Percentiles rank a stretch among this genome's conserved stretches.
These are phyloP conservation scores for Nemania bipapillata DNA, from an alignment of 2,329 filamentous ascomycete genomes.

Conservation along the genomic window DNA sequence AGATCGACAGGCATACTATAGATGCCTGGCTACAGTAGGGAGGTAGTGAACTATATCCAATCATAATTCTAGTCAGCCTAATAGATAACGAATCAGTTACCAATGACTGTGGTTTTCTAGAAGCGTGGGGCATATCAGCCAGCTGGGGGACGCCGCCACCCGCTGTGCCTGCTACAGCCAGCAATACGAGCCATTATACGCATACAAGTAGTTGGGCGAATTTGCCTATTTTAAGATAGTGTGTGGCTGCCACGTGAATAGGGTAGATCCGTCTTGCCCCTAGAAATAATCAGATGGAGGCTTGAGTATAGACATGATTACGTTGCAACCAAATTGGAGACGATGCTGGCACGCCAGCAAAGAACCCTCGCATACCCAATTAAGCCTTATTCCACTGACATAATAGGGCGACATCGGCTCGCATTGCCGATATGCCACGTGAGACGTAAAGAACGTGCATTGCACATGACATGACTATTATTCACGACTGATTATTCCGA, in stretches of 20 bases:
- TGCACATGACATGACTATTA: background rate
- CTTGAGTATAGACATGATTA: background rate
- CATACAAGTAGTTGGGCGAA: too few relatives aligned
- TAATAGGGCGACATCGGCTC: background rate
- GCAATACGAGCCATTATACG: too few relatives aligned
- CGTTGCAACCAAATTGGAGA: background rate
- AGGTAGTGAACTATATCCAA: too few relatives aligned
- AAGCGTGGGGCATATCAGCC: background rate
- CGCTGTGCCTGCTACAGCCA: background rate
- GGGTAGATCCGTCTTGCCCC: constrained; percentile 14
- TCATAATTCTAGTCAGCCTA: too few relatives aligned
- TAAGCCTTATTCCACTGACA: background rate
- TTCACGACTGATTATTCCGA: background rate
- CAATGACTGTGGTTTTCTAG: too few relatives aligned
- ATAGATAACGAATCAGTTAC: too few relatives aligned
- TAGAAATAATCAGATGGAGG: too few relatives aligned
- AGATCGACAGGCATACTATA: background rate
- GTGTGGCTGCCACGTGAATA: constrained; percentile 18
- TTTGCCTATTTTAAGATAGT: background rate
- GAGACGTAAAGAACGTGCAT: background rate
- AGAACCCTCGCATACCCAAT: background rate
- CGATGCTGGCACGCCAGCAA: background rate
- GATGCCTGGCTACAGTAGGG: too few relatives aligned
- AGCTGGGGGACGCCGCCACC: constrained; percentile 12
- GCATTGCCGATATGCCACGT: constrained; percentile 11